Evolutionary conservation across 2,329 filamentous ascomycete genomes (phyloP), one percentile per base, ranked within the genome.

Genomic region (Colletotrichum tropicale): DNA sequence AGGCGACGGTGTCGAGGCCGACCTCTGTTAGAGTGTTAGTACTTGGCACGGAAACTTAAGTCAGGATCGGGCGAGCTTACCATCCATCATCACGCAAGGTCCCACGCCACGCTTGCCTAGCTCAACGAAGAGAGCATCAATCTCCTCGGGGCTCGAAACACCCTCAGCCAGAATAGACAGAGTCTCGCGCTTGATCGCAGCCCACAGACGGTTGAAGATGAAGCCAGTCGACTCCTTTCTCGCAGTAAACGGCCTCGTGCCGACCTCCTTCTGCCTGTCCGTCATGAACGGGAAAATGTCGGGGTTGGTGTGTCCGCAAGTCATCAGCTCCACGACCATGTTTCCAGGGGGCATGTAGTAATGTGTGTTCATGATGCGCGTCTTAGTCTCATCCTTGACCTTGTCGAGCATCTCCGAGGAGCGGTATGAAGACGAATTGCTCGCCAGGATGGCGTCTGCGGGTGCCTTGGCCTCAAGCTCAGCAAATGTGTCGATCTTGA

Each of bases 131-230:
- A 91, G 78, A 1, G 78, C 77, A 73, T 91, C 89, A 30, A 91
- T 86, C 66, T 89, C 86, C n/a, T 85, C 81, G 0, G 90, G 88
- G 1, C 82, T 83, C 0, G 85, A 85, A 1, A 91, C 88, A 0
- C 85, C 89, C 66, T 91, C 89, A 0, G 86, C 83, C 4, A 91
- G 76, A 12, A 91, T 88, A 0, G 80, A 85, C 67, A 91, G 76
- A 1, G 82, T 80, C 77, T 91, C 89, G 3, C 89, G 84, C 80
- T 91, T 91, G 18, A 91, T 84, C 0, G 89, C 89, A 0, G 89
- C 90, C 89, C 89, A 91, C 0, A 91, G 80, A 0, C 89, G 86
- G 70, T 91, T 91, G 78, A 90, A 89, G 43, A 91, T 87, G 76
- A 91, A 88, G 0, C 89, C 87, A 0, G 88, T 89, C 0, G 88